A percentile compares a stretch with the other conserved stretches of the same genome.
Evolutionary conservation across 2,329 filamentous ascomycete genomes (phyloP).

Genomic region (Diaporthe amygdali): DNA sequence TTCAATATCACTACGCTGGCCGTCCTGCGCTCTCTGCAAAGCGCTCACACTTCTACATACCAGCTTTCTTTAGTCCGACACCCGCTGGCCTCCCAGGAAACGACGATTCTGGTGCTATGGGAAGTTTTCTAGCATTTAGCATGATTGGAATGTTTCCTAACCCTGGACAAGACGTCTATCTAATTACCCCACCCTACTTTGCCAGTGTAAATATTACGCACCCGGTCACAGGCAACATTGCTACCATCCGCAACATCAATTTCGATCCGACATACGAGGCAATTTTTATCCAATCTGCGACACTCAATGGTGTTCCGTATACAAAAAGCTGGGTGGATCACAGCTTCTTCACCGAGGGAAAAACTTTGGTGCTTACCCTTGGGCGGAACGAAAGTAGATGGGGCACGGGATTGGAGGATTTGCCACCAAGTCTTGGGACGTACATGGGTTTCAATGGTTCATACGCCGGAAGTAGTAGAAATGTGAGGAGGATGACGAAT

Average conservation of each 20-base stretch:
- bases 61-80: constrained; percentile 64
- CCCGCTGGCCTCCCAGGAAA: constrained; percentile 70
- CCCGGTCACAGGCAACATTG: constrained; percentile 62
- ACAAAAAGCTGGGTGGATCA: constrained; percentile 72
- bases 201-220: constrained; percentile 62
- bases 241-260: constrained; percentile 63
- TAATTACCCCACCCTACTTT: constrained; percentile 75
- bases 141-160: constrained; percentile 77
- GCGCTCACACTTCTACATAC: constrained; percentile 69
- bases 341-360: constrained; percentile 70
- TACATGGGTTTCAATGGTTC: constrained; percentile 40
- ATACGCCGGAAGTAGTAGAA: not conserved
- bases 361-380: constrained; percentile 66
- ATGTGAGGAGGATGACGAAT: not conserved
- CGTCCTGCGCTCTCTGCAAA: constrained; percentile 60
- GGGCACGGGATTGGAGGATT: constrained; percentile 63
- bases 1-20: constrained; percentile 73
- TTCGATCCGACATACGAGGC: constrained; percentile 64
- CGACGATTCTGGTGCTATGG: constrained; percentile 75
- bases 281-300: constrained; percentile 71
- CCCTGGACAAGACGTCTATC: constrained; percentile 71
- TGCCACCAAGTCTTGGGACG: constrained; percentile 63
- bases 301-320: constrained; percentile 63
- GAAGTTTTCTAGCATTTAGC: constrained; percentile 66
- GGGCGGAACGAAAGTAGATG: constrained; percentile 67